Conservation (phyloP, 805 yeast species). For the Blastobotrys mokoenaii region DNA sequence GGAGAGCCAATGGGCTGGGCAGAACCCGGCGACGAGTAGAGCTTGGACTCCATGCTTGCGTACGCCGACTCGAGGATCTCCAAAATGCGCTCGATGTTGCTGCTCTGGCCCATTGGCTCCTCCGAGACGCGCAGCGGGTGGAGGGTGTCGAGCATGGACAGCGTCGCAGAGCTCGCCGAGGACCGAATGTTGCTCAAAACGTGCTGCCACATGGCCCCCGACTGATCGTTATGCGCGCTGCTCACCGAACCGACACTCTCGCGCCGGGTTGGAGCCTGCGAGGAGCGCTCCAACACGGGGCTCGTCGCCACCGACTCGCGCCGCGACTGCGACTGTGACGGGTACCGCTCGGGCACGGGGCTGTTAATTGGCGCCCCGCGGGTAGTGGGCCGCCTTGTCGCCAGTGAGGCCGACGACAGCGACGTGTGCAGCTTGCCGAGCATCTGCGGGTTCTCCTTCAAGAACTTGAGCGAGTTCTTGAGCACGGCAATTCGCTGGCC, state of each 20-base stretch:
- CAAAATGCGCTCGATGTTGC: background rate
- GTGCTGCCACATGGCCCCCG: conserved; percentile 1
- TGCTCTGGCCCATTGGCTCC: too few relatives aligned
- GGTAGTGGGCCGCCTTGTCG: too few relatives aligned
- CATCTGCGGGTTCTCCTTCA: conserved; percentile 40
- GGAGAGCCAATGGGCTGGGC: too few relatives aligned
- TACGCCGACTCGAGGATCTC: conserved; percentile 4
- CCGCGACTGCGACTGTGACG: too few relatives aligned
- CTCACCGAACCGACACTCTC: too few relatives aligned
- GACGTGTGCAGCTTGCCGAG: conserved; percentile 7
- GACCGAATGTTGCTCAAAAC: conserved; percentile 22
- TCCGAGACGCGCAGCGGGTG: too few relatives aligned
- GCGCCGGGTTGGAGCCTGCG: too few relatives aligned
- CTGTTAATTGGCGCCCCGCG: background rate
- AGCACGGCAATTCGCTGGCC: conserved; percentile 68
- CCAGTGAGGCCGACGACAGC: background rate
- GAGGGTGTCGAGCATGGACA: conserved; percentile 17
- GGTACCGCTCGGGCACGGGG: too few relatives aligned
- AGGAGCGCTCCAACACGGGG: too few relatives aligned
- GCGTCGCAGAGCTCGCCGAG: conserved; percentile 17
- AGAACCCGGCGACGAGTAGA: too few relatives aligned
- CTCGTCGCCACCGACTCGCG: too few relatives aligned
- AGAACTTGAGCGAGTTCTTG: conserved; percentile 66
- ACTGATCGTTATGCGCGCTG: background rate
- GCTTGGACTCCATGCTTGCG: background rate